These are phyloP conservation scores for Paramecium octaurelia DNA, from an alignment of 73 alveolate genomes.

Conservation along the genomic window DNA sequence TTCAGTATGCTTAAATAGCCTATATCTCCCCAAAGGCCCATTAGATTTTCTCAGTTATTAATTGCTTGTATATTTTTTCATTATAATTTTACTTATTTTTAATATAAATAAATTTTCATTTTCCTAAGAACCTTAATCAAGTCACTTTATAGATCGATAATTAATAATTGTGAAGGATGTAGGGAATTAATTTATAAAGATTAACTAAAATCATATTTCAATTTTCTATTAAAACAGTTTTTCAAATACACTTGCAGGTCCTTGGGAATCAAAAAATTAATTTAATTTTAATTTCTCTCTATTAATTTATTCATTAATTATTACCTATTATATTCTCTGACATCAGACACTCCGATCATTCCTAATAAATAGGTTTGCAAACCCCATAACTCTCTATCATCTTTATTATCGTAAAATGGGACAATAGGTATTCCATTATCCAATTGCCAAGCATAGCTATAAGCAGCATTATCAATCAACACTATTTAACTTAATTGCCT, in stretches of 20 bases:
- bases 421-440: conserved; percentile 79
- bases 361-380: conserved; percentile 27
- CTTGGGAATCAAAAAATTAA: conserved; percentile 18
- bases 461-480: conserved; percentile 74
- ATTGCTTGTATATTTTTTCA: neutral
- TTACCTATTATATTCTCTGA: conserved; percentile 56
- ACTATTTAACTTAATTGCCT: conserved; percentile 66
- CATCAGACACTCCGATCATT: conserved; percentile 42
- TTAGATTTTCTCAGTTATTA: neutral
- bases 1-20: neutral
- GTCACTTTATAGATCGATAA: neutral
- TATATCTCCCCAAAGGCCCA: neutral
- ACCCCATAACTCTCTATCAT: conserved; percentile 67
- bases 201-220: conserved; percentile 23
- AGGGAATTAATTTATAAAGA: neutral
- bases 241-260: conserved; percentile 49
- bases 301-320: neutral
- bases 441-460: conserved; percentile 67
- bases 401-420: conserved; percentile 70
- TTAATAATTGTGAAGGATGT: neutral
- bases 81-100: neutral
- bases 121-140: neutral
- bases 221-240: neutral
- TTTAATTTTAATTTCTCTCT: conserved; percentile 21
- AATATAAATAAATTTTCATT: neutral